Conservation (phyloP, 345 rosid genomes). For the Corchorus olitorius region DNA sequence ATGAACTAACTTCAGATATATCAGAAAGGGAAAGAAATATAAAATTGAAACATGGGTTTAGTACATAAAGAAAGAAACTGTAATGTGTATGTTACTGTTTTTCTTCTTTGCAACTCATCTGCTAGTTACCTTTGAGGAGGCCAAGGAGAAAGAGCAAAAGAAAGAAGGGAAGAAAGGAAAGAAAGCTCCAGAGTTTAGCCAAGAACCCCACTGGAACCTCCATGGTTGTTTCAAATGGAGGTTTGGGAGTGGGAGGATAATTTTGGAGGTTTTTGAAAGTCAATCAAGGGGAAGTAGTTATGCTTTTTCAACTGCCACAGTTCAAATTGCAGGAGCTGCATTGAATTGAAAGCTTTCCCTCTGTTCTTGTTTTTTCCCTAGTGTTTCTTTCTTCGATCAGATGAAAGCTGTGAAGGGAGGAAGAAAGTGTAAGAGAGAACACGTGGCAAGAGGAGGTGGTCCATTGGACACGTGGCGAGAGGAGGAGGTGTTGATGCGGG, state of each 20-base stretch:
- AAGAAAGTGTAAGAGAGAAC: background rate
- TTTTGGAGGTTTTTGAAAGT: background rate
- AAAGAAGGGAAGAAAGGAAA: constrained; percentile 74
- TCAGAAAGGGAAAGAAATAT: background rate
- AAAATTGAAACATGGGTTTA: background rate
- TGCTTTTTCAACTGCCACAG: background rate
- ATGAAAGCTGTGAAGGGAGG: background rate
- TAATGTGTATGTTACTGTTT: background rate
- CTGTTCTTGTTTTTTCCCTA: too few relatives aligned
- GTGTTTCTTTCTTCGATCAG: background rate
- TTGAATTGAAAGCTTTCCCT: background rate
- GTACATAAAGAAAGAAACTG: background rate
- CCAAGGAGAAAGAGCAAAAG: constrained; percentile 61
- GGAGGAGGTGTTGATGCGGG: background rate
- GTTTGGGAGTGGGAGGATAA: background rate
- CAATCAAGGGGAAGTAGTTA: background rate
- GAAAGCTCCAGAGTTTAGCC: constrained; percentile 65
- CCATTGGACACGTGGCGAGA: constrained; percentile 1
- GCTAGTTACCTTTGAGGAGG: constrained; percentile 50
- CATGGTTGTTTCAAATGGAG: constrained; percentile 32
- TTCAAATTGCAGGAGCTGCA: background rate
- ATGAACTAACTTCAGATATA: background rate
- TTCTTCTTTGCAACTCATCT: background rate
- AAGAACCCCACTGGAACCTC: constrained; percentile 64
- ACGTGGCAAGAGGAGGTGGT: constrained; percentile 11